Percentiles rank a stretch among this genome's conserved stretches.
phyloP scores from a whole-genome alignment of 345 rosid species.

The Salix dunnii region DNA sequence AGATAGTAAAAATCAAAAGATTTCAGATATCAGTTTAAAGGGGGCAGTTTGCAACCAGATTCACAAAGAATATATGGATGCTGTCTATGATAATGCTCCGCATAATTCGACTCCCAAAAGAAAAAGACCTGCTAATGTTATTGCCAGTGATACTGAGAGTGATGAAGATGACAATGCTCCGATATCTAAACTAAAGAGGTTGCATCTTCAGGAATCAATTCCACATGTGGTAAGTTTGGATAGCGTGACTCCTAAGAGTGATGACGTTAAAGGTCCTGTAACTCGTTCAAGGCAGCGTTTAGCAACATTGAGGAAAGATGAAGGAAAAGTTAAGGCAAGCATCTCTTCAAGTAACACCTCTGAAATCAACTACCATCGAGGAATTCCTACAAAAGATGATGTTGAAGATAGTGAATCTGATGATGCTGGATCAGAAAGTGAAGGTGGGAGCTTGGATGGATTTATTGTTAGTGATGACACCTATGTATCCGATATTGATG shows the following conservation, averaged over 20 bases:
- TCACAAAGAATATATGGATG: slow-evolving; percentile 35
- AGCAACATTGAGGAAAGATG: slow-evolving; percentile 36
- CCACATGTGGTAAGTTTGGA: slow-evolving; percentile 14
- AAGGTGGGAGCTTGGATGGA: slow-evolving; percentile 43
- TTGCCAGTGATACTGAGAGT: slow-evolving; percentile 58
- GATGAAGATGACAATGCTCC: slow-evolving; percentile 50
- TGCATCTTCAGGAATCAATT: slow-evolving; percentile 19
- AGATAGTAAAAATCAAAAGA: slow-evolving; percentile 19
- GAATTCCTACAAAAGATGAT: slow-evolving; percentile 31
- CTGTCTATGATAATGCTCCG: slow-evolving; percentile 16
- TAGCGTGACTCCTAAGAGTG: slow-evolving; percentile 7
- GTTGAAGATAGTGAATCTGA: slow-evolving; percentile 40
- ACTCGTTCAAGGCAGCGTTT: slow-evolving; percentile 36
- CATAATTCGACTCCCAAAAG: slow-evolving; percentile 37
- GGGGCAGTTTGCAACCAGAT: slow-evolving; percentile 12
- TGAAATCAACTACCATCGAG: slow-evolving; percentile 22
- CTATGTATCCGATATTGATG: slow-evolving; percentile 19
- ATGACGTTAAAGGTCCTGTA: slow-evolving; percentile 2
- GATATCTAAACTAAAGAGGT: slow-evolving; percentile 39
- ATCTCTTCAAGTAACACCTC: slow-evolving; percentile 16
- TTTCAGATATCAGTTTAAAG: background rate
- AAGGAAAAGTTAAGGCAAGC: slow-evolving; percentile 10
- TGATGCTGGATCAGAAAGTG: slow-evolving; percentile 39
- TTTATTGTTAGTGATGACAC: slow-evolving; percentile 47
- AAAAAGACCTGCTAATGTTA: slow-evolving; percentile 46